Evolutionary conservation across 2,329 filamentous ascomycete genomes (phyloP), one percentile per base, ranked within the genome.

Genomic region (Aciculosporium take): DNA sequence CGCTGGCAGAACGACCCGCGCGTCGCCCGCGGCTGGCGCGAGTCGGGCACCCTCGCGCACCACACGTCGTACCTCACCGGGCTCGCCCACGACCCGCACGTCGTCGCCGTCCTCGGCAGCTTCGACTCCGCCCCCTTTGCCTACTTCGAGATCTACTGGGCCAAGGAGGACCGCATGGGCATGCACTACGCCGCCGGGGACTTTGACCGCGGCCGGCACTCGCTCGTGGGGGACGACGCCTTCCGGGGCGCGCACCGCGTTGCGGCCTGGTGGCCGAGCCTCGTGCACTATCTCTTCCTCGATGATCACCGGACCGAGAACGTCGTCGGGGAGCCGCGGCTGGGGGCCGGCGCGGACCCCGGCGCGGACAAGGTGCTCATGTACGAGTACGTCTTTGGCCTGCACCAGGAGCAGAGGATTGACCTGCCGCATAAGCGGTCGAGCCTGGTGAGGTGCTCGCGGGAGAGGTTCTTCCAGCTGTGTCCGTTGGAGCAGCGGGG

Each of bases 131-230:
- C 67, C 2, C 70, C 66, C 15, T 86, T 86, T 54, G 75, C 80
- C 0, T 86, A 86, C 55, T 85, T 81, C 51, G 82, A 87, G 57
- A 66, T 86, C 1, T 87, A 87, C 58, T 88, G 81, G 81, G 79
- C 76, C 49, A 73, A 72, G 64, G 72, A 76, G 59, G 71, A 75
- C 49, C 64, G 64, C 18, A 64, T 76, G 1, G 71, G 72, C 41
- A 67, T 67, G 13, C 74, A 74, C 59, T 76, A 74, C 57, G 58
- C 63, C 30, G 65, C 71, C 5, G 63, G 59, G 40, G 71, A 76
- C 58, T 75, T 67, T 49, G 72, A 76, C 55, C 71, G 72, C 30
- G 72, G 72, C 36, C 68, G 72, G 7, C 71, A 76, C 62, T 71
- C 68, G 24, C 65, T 76, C 15, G 72, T 76, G 9, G 72, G 72